A percentile compares a stretch with the other conserved stretches of the same genome.
phyloP scores from a whole-genome alignment of 306 rosid genomes.

The Alnus glutinosa region DNA sequence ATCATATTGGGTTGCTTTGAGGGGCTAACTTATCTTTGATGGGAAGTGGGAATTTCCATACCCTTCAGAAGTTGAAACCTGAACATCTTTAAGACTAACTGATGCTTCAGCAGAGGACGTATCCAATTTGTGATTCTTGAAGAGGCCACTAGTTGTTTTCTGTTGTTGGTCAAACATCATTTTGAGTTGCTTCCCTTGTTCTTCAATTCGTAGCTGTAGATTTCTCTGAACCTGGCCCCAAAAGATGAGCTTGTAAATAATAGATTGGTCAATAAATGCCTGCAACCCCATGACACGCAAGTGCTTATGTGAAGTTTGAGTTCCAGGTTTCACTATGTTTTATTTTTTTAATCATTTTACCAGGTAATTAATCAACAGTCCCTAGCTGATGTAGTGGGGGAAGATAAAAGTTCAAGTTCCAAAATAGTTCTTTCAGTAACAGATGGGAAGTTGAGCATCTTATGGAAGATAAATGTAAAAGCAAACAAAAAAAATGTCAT shows the following conservation, averaged over 20 bases:
- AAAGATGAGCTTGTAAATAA: not conserved
- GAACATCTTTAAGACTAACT: constrained; percentile 29
- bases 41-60: constrained; percentile 31
- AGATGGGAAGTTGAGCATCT: not conserved
- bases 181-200: constrained; percentile 61
- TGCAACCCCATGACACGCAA: not conserved
- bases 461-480: not conserved
- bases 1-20: not conserved
- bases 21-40: constrained; percentile 42
- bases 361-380: too few species aligned
- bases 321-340: not conserved
- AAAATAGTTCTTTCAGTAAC: not conserved
- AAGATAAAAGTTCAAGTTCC: not conserved
- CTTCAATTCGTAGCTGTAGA: constrained; percentile 50
- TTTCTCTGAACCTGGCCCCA: constrained; percentile 51
- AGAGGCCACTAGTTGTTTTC: constrained; percentile 34
- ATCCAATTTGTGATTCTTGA: constrained; percentile 30
- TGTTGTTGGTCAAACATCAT: constrained; percentile 58
- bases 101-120: constrained; percentile 22
- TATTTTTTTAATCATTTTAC: too few species aligned
- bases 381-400: too few species aligned
- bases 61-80: constrained; percentile 39
- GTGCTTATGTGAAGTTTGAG: not conserved
- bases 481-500: not conserved
- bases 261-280: not conserved